A percentile compares a stretch with the other conserved stretches of the same genome.
Conservation (phyloP, 352 stramenopile species). For the Globisporangium echinulatum region DNA sequence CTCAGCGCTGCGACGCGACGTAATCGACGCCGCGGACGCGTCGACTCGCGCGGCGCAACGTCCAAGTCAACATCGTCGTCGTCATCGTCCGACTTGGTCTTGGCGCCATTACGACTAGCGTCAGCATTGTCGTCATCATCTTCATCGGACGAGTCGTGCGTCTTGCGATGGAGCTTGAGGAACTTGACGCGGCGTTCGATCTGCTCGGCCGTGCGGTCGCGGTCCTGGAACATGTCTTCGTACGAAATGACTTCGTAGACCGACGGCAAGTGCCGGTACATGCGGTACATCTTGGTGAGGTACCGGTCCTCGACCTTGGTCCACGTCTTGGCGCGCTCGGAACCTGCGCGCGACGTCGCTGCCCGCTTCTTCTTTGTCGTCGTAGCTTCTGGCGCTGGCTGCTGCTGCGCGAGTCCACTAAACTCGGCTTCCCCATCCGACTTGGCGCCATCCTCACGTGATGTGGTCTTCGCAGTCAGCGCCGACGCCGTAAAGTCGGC, state of each 20-base stretch:
- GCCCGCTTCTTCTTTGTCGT: constrained; percentile 9
- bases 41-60: constrained; percentile 17
- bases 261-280: constrained; percentile 74
- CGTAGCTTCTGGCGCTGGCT: background rate
- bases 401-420: constrained; percentile 1
- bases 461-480: constrained; percentile 16
- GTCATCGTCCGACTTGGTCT: background rate
- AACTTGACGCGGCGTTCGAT: constrained; percentile 82
- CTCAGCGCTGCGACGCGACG: constrained; percentile 34
- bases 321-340: constrained; percentile 70
- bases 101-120: background rate
- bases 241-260: constrained; percentile 87
- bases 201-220: constrained; percentile 73
- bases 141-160: constrained; percentile 61
- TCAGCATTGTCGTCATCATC: constrained; percentile 17
- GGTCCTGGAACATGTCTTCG: constrained; percentile 88
- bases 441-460: background rate
- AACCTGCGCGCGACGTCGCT: constrained; percentile 13
- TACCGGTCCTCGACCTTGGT: constrained; percentile 80
- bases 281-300: constrained; percentile 68
- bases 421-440: constrained; percentile 22
- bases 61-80: constrained; percentile 6
- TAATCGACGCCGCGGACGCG: constrained; percentile 33
- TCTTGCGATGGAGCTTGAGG: constrained; percentile 71
- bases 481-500: constrained; percentile 58